Base-by-base conservation (phyloP, 1,284 basidiomycete species). In the Trametes versicolor region DNA sequence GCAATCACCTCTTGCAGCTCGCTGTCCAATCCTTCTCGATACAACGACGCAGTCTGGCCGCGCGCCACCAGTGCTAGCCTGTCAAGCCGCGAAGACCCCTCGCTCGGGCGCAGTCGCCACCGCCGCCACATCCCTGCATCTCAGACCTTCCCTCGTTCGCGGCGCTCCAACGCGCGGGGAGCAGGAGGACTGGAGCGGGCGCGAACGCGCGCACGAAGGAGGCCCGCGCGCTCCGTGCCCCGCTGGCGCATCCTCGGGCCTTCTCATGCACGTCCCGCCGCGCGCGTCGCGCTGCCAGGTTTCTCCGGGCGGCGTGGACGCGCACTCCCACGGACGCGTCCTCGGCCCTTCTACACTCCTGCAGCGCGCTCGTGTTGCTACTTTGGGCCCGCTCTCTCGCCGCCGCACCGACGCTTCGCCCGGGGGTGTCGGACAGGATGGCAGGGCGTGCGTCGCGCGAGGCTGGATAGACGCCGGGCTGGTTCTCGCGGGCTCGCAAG, bases 181-280 rank as follows among this genome's bases (percentile, higher is more conserved):
- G 47, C 43, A 23, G 34, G 15, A 27, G 53, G 27, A n/a, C 29
- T 43, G n/a, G 53, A 51, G 43, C 56, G 17, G 21, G 32, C n/a
- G 41, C 56, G 61, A 36, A 29, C 49, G 37, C 45, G 54, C 23
- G 53, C 15, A 39, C 39, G 7, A 21, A 48, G 45, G 41, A 25
- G 12, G 19, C 29, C 13, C 25, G 17, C 21, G 48, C 19, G 51
- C 53, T n/a, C 43, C 9, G 45, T 36, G 19, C 43, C 52, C 58
- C 51, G 37, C 58, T 48, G 58, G 65, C 60, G 57, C 64, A 69
- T 63, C 68, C 65, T 69, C 68, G 68, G 68, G 39, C 34, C 47
- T 63, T 69, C 63, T 59, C 67, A 69, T 63, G 62, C 59, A 58
- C 67, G 55, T 48, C 60, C 47, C 63, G 57, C 51, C 56, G 62